Evolutionary conservation across 345 rosid species (phyloP).

Genomic region (Linum tenue): DNA sequence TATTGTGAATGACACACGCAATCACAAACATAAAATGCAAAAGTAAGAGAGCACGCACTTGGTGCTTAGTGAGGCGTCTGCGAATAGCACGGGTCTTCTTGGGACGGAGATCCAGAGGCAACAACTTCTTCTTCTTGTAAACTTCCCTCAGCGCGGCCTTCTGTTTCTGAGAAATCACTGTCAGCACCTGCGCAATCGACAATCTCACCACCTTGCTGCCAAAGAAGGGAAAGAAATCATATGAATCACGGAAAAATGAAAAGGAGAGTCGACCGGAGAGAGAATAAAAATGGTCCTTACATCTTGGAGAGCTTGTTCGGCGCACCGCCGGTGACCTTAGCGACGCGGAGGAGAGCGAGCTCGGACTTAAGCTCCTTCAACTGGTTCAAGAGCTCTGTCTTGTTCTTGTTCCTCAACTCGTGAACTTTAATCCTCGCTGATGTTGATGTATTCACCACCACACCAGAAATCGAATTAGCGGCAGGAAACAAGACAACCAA

Average conservation of each 20-base stretch:
- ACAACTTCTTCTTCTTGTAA: slow-evolving; percentile 23
- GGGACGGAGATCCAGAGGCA: slow-evolving; percentile 26
- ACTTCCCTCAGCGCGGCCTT: slow-evolving; percentile 23
- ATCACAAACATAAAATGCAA: neutral
- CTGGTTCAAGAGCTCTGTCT: slow-evolving; percentile 8
- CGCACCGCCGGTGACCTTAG: slow-evolving; percentile 12
- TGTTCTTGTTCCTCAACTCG: slow-evolving; percentile 9
- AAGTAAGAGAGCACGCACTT: slow-evolving; percentile 6
- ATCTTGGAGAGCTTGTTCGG: slow-evolving; percentile 14
- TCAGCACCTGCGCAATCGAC: slow-evolving; percentile 25
- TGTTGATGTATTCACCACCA: neutral
- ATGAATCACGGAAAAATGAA: neutral
- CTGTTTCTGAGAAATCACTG: slow-evolving; percentile 26
- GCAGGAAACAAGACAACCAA: too few relatives aligned
- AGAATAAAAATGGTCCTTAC: neutral
- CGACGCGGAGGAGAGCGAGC: slow-evolving; percentile 7
- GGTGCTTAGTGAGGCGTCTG: slow-evolving; percentile 23
- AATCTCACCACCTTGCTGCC: slow-evolving; percentile 17
- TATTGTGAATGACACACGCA: neutral
- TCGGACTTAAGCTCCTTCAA: slow-evolving; percentile 6
- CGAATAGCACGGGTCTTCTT: slow-evolving; percentile 23
- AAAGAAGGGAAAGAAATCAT: neutral
- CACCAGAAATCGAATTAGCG: neutral
- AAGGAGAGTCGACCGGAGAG: neutral
- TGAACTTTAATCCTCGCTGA: slow-evolving; percentile 7